Percentiles rank a stretch among this genome's conserved stretches.
Conservation (phyloP, 1,284 basidiomycete genomes). For the Ceratorhiza oryzae-sativae region DNA sequence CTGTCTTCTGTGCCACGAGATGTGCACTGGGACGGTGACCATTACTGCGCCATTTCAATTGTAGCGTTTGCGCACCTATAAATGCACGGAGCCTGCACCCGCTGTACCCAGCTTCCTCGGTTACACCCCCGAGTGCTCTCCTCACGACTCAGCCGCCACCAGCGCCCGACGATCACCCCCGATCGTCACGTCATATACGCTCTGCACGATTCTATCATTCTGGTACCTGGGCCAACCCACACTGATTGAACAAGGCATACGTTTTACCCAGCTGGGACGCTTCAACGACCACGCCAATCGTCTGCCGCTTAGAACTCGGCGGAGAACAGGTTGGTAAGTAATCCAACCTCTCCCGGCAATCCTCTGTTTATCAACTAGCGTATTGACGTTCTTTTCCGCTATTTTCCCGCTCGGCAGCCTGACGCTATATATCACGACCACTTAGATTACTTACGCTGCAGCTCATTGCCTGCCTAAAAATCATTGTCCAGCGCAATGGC, state of each 20-base stretch:
- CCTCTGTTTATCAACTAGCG: neutral
- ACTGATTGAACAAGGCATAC: neutral
- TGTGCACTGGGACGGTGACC: neutral
- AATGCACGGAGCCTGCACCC: neutral
- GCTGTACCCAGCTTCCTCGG: slow-evolving; percentile 10
- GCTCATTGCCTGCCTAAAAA: neutral
- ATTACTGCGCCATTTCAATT: slow-evolving; percentile 12
- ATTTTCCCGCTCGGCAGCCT: neutral
- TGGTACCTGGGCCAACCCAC: neutral
- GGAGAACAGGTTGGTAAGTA: slow-evolving; percentile 21
- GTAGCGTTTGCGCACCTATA: neutral
- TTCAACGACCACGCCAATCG: slow-evolving; percentile 7
- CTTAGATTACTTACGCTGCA: neutral
- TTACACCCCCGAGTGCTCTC: slow-evolving; percentile 20
- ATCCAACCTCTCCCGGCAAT: neutral
- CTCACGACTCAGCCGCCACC: neutral
- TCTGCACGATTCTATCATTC: neutral
- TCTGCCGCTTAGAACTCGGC: neutral
- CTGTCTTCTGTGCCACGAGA: slow-evolving; percentile 5
- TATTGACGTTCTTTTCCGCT: neutral
- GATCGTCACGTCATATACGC: slow-evolving; percentile 12
- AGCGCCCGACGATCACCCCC: slow-evolving; percentile 4
- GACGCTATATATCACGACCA: slow-evolving; percentile 20
- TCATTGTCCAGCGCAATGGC: neutral
- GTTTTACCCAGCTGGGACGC: neutral